phyloP scores from a whole-genome alignment of 2,329 filamentous ascomycete genomes.

The Balansia obtecta region DNA sequence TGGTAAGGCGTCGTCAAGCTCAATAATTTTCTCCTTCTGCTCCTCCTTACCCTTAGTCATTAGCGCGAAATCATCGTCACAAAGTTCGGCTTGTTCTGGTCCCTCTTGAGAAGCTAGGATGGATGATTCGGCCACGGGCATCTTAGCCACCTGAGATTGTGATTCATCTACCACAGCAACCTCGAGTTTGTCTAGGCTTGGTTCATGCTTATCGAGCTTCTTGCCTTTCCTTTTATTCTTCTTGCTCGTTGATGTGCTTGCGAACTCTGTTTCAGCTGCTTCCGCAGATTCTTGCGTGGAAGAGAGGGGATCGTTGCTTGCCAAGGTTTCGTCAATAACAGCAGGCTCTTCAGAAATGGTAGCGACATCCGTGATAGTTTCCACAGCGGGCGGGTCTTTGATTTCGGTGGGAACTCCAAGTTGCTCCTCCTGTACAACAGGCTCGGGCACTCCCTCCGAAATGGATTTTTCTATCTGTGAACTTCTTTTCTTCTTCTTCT shows the following conservation, averaged over 20 bases:
- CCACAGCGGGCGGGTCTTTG: not conserved
- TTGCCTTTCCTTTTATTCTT: slow-evolving; percentile 17
- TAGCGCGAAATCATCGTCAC: not conserved
- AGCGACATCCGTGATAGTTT: not conserved
- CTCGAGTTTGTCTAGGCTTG: slow-evolving; percentile 4
- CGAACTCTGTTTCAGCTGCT: not conserved
- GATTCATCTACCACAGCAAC: not conserved
- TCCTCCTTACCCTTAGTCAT: not conserved
- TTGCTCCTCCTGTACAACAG: not conserved
- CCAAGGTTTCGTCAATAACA: not conserved
- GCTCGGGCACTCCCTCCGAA: not conserved
- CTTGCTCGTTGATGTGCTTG: slow-evolving; percentile 9
- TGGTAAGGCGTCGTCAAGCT: not conserved
- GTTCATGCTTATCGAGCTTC: slow-evolving; percentile 3
- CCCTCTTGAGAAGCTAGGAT: not conserved
- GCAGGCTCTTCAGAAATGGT: not conserved
- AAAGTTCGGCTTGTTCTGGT: not conserved
- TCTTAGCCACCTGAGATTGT: not conserved
- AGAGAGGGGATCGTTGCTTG: not conserved
- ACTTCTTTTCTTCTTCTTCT: slow-evolving; percentile 9
- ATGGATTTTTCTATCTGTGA: not conserved
- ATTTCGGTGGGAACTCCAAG: not conserved
- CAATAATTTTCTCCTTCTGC: not conserved
- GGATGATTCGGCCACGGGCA: not conserved
- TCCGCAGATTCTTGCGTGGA: not conserved